phyloP scores from a whole-genome alignment of 257 asterid genomes.

The Solanum dulcamara region DNA sequence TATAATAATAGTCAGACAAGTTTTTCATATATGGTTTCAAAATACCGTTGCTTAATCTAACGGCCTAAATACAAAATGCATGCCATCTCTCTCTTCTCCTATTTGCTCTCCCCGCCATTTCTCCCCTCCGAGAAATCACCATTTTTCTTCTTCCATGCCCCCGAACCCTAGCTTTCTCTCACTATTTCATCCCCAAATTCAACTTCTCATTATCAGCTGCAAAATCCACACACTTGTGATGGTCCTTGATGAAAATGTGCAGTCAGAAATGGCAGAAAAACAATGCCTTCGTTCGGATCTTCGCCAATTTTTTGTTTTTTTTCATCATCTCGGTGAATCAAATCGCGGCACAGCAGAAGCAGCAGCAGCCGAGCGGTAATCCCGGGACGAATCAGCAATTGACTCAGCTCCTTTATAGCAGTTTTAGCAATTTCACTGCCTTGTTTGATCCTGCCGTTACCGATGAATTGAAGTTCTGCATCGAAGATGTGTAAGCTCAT shows the following conservation, averaged over 20 bases:
- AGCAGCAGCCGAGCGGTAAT: neutral
- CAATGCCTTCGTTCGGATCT: neutral
- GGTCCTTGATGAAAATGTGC: neutral
- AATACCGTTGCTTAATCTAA: neutral
- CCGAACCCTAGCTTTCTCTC: neutral
- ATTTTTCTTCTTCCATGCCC: neutral
- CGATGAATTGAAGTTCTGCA: constrained; percentile 50
- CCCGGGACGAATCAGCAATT: constrained; percentile 37
- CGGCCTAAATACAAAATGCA: neutral
- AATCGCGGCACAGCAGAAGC: neutral
- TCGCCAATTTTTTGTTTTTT: neutral
- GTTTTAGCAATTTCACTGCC: constrained; percentile 53
- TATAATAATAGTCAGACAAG: neutral
- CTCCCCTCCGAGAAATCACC: constrained; percentile 32
- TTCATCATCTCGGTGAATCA: neutral
- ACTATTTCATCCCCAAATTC: neutral
- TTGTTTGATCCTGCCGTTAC: constrained; percentile 35
- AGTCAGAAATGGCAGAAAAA: neutral
- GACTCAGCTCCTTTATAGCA: constrained; percentile 32
- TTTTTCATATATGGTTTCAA: neutral
- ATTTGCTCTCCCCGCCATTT: constrained; percentile 82
- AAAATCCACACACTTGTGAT: neutral
- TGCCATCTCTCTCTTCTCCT: constrained; percentile 20
- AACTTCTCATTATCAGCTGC: neutral
- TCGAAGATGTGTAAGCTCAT: constrained; percentile 46